Percentiles rank a stretch among this genome's conserved stretches.
These are phyloP conservation scores for Mucor indicus DNA, from an alignment of 371 early-diverging fungal species.

Conservation along the genomic window DNA sequence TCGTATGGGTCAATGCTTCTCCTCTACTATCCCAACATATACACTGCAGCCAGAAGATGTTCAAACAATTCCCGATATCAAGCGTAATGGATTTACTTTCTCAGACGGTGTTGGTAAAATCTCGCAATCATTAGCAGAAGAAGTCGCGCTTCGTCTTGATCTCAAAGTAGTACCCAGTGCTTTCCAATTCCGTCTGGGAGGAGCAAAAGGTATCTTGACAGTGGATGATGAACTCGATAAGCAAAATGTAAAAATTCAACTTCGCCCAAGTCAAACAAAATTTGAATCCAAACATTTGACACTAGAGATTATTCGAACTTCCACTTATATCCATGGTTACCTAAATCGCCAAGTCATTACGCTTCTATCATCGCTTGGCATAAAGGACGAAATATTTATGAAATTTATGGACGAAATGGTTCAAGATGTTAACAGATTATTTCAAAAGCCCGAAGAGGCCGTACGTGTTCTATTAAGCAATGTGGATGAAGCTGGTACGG, in stretches of 20 bases:
- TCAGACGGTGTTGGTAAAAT: slow-evolving; percentile 88
- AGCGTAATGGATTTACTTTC: slow-evolving; percentile 57
- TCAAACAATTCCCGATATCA: slow-evolving; percentile 54
- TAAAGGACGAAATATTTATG: slow-evolving; percentile 55
- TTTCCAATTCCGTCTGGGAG: slow-evolving; percentile 80
- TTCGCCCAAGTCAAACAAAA: slow-evolving; percentile 71
- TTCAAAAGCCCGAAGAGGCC: slow-evolving; percentile 44
- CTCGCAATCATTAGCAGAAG: slow-evolving; percentile 47
- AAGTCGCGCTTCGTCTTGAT: slow-evolving; percentile 50
- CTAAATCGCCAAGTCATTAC: slow-evolving; percentile 77
- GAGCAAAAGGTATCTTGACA: slow-evolving; percentile 77
- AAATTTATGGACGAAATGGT: slow-evolving; percentile 48
- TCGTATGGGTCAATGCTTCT: slow-evolving; percentile 80
- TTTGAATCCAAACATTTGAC: slow-evolving; percentile 59
- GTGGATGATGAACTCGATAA: slow-evolving; percentile 22
- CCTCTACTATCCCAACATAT: slow-evolving; percentile 56
- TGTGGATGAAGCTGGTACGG: slow-evolving; percentile 56
- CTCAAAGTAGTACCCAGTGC: slow-evolving; percentile 62
- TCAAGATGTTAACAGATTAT: slow-evolving; percentile 39
- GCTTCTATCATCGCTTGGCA: slow-evolving; percentile 62
- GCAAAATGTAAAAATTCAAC: slow-evolving; percentile 36
- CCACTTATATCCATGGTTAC: slow-evolving; percentile 55
- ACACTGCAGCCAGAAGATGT: slow-evolving; percentile 35
- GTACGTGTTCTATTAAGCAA: slow-evolving; percentile 44
- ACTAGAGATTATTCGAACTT: slow-evolving; percentile 63